Base-by-base conservation (phyloP, 352 stramenopile genomes). In the Pythium pyrilobum region DNA sequence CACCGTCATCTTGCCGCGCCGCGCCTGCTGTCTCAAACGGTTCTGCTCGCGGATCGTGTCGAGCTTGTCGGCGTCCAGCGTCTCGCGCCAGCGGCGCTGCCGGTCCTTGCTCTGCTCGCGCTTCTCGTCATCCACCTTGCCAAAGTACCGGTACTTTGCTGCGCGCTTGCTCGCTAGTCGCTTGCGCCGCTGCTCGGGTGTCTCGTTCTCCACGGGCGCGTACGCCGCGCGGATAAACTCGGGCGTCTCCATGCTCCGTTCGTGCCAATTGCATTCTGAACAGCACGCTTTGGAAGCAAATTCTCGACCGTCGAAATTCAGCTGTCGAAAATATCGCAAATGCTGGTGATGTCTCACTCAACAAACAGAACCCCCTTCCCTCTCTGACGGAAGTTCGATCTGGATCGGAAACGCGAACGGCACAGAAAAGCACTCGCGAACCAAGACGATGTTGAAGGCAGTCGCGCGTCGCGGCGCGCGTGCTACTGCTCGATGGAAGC, bases 141-240 rank as follows among this genome's bases (percentile, higher is more conserved):
- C 61, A 38, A 76, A 82, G 49, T 76, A 69, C 8, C 80, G 73
- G 41, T 89, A 87, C 66, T 91, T 91, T 41, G 80, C 77, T 0
- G 80, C 77, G 11, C 80, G 74, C 23, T 69, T 70, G 66, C 75
- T 91, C 12, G 70, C 59, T 18, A 89, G 65, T 0, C 80, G 75
- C 31, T 65, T 64, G 18, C 72, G 73, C 1, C 80, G 77, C 59
- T 75, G 45, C 20, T 78, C 67, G 15, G 73, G 37, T 24, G 64
- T 70, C 70, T 91, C 72, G 42, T 62, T 61, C 13, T 52, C 63
- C 13, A 68, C 64, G 38, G 65, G 57, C 23, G 66, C 65, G 33
- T 88, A 88, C 53, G 78, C 73, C 50, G 20, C 37, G 11, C 62
- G 64, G 33, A 90, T 85, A 47, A 53, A 62, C 31, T 81, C 74